These are phyloP conservation scores for Penicillium silybi DNA, from an alignment of 495 filamentous ascomycete genomes.

Conservation along the genomic window DNA sequence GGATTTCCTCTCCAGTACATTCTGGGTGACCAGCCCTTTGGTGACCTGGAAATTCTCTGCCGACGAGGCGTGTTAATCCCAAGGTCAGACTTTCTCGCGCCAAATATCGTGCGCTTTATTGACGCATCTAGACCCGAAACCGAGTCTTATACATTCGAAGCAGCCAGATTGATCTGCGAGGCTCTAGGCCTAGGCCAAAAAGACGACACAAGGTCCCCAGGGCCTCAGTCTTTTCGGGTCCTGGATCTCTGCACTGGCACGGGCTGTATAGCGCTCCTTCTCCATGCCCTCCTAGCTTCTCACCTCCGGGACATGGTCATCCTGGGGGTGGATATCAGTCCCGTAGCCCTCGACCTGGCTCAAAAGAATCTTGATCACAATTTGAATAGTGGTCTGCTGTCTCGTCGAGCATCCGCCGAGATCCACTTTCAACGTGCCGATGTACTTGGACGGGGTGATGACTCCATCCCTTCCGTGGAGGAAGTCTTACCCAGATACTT, in stretches of 20 bases:
- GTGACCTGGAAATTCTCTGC: constrained; percentile 74
- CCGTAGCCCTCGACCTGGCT: constrained; percentile 58
- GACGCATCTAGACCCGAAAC: constrained; percentile 58
- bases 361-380: constrained; percentile 57
- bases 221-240: constrained; percentile 45
- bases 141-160: constrained; percentile 59
- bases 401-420: constrained; percentile 24
- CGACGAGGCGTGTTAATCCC: constrained; percentile 78
- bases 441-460: constrained; percentile 42
- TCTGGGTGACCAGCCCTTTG: constrained; percentile 85
- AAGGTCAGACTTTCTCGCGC: constrained; percentile 43
- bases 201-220: not conserved
- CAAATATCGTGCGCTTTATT: not conserved
- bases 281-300: constrained; percentile 52
- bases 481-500: constrained; percentile 7
- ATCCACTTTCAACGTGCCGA: constrained; percentile 52
- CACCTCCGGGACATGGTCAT: constrained; percentile 28
- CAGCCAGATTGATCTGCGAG: constrained; percentile 46
- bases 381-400: constrained; percentile 22
- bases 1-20: constrained; percentile 87
- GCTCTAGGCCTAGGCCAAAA: not conserved
- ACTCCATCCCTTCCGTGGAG: constrained; percentile 7
- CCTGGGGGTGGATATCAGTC: constrained; percentile 39
- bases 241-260: constrained; percentile 88
- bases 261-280: constrained; percentile 81